These are phyloP conservation scores for Dioszegia crocea DNA, from an alignment of 768 basidiomycete species.

Conservation along the genomic window DNA sequence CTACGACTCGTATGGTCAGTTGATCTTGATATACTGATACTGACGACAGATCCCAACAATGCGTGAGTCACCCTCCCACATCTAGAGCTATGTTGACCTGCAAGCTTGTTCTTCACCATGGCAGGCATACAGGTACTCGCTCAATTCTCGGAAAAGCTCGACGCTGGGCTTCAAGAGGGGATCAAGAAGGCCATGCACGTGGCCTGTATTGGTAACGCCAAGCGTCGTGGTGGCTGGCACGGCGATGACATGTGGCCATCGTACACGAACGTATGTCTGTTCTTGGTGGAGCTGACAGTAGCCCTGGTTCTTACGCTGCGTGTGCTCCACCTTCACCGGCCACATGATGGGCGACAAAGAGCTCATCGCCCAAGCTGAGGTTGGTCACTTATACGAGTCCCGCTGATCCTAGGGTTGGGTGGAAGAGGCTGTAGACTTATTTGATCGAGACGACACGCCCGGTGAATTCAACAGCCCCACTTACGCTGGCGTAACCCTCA, in stretches of 20 bases:
- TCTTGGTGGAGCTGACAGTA: neutral
- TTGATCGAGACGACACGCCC: constrained; percentile 10
- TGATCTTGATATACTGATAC: neutral
- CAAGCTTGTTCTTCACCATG: constrained; percentile 22
- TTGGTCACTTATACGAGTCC: neutral
- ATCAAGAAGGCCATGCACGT: constrained; percentile 17
- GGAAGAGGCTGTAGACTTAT: constrained; percentile 8
- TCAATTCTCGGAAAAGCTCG: constrained; percentile 13
- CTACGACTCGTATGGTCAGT: constrained; percentile 21
- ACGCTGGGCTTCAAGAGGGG: neutral
- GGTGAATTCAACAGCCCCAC: constrained; percentile 21
- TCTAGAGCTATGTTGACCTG: neutral
- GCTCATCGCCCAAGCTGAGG: constrained; percentile 5
- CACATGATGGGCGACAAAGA: constrained; percentile 5
- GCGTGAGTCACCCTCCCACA: neutral
- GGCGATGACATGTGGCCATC: constrained; percentile 18
- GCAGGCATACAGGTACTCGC: constrained; percentile 13
- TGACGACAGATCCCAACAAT: constrained; percentile 10
- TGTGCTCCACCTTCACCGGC: constrained; percentile 12
- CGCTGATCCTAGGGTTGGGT: constrained; percentile 10
- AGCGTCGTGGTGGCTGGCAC: neutral
- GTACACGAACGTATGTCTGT: constrained; percentile 16
- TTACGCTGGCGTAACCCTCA: constrained; percentile 21
- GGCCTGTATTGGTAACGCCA: constrained; percentile 5
- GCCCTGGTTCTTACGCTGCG: constrained; percentile 22